Base-by-base conservation (phyloP, 140 eudicot genomes). In the Oenanthe javanica region DNA sequence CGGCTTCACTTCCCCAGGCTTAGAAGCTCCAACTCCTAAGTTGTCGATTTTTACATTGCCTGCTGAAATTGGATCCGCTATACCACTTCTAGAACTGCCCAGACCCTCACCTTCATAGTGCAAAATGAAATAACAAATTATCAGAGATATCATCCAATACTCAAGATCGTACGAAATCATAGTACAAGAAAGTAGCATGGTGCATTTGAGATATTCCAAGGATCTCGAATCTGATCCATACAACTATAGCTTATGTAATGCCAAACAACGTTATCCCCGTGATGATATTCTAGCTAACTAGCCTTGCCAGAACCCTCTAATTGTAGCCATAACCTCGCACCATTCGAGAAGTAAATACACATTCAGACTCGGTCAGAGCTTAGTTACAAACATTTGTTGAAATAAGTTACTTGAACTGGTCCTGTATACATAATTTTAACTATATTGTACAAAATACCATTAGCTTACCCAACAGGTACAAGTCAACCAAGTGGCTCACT, bases 1-100 rank as follows among this genome's bases (percentile, higher is more conserved):
- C 36, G 96, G 87, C 9, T 84, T 86, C 40, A 91, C 96, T 74
- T 91, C 93, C 25, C 96, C 96, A 9, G 96, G 96, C 48, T 89
- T 86, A 19, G 81, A 77, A 76, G 96, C 96, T 54, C 96, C 96
- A 40, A 91, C 96, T 40, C 96, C 96, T 84, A 89, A 78, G 84
- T 91, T 77, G 81, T 91, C 85, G n/a, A 81, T 82, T 78, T 91
- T 91, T 21, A 91, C 90, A 77, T 76, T 82, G 47, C 96, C 93
- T 2, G 93, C 96, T 81, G 72, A 83, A 19, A 91, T 91, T 19
- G 96, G 96, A 84, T 86, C 89, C n/a, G 96, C 93, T 6, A 91
- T 91, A 18, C 96, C 96, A 51, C 88, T 87, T 82, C 84, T 84
- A 0, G 96, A 91, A 85, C 93, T 91, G 51, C 96, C 96, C 31